Percentiles rank a stretch among this genome's conserved stretches.
Evolutionary conservation across 1,139 yeast species (phyloP).

Genomic region (Pneumocystis oryctolagi): DNA sequence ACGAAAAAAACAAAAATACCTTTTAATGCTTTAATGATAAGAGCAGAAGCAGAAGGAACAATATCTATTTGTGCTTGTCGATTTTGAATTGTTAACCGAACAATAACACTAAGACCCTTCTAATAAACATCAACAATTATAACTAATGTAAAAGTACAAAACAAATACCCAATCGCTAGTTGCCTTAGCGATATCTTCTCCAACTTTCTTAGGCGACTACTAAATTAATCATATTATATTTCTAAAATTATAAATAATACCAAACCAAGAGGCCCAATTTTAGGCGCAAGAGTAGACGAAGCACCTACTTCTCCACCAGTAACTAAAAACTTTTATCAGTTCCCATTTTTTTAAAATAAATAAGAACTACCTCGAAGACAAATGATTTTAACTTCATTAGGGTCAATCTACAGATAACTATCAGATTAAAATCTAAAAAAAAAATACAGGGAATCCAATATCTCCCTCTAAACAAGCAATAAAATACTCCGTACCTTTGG

Average conservation of each 20-base stretch:
- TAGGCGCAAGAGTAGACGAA: slow-evolving; percentile 98
- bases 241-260: slow-evolving; percentile 78
- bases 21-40: slow-evolving; percentile 97
- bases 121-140: slow-evolving; percentile 4
- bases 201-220: slow-evolving; percentile 34
- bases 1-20: background rate
- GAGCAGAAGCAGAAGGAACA: slow-evolving; percentile 98
- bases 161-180: slow-evolving; percentile 55
- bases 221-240: background rate
- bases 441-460: background rate
- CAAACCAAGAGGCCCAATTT: slow-evolving; percentile 99
- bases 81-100: slow-evolving; percentile 96
- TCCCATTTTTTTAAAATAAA: background rate
- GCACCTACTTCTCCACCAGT: slow-evolving; percentile 99
- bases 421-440: background rate
- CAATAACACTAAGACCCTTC: slow-evolving; percentile 92
- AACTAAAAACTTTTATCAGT: slow-evolving; percentile 34
- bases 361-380: slow-evolving; percentile 48
- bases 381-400: slow-evolving; percentile 94
- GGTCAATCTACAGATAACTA: slow-evolving; percentile 62
- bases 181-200: slow-evolving; percentile 99
- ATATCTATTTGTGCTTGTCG: slow-evolving; percentile 99
- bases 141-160: slow-evolving; percentile 32
- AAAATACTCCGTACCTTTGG: slow-evolving; percentile 1
- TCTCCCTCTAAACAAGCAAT: background rate